These are phyloP conservation scores for Limonium bicolor DNA, from an alignment of 148 eudicot genomes.

Conservation along the genomic window DNA sequence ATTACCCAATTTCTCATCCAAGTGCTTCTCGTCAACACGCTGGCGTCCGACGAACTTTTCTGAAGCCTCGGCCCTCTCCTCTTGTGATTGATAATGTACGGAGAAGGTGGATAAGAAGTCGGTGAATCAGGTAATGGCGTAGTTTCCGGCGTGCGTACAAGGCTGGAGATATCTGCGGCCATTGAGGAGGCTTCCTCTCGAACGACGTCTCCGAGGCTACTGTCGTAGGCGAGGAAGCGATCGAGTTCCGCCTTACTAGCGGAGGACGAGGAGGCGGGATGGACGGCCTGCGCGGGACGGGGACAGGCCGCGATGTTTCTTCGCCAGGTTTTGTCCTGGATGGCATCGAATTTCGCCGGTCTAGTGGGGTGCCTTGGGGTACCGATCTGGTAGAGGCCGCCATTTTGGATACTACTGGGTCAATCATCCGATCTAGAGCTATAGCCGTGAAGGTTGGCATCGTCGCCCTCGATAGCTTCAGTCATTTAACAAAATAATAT, in stretches of 20 bases:
- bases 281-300: neutral
- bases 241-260: slow-evolving; percentile 27
- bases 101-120: slow-evolving; percentile 66
- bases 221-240: slow-evolving; percentile 7
- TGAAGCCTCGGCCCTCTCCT: slow-evolving; percentile 76
- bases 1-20: slow-evolving; percentile 9
- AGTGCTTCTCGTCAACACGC: slow-evolving; percentile 10
- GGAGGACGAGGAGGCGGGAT: slow-evolving; percentile 12
- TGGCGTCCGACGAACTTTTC: slow-evolving; percentile 31
- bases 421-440: slow-evolving; percentile 61
- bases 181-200: slow-evolving; percentile 13
- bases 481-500: neutral
- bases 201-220: slow-evolving; percentile 14
- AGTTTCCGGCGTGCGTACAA: slow-evolving; percentile 72
- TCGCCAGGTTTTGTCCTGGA: slow-evolving; percentile 9
- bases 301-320: neutral
- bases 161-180: slow-evolving; percentile 56
- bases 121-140: slow-evolving; percentile 87
- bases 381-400: slow-evolving; percentile 14
- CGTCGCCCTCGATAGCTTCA: slow-evolving; percentile 15
- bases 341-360: slow-evolving; percentile 16
- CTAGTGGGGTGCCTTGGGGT: slow-evolving; percentile 24
- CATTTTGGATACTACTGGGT: slow-evolving; percentile 42
- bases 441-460: slow-evolving; percentile 79
- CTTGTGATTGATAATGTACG: slow-evolving; percentile 77